phyloP scores from a whole-genome alignment of 345 rosid genomes.

The Camelina sativa region DNA sequence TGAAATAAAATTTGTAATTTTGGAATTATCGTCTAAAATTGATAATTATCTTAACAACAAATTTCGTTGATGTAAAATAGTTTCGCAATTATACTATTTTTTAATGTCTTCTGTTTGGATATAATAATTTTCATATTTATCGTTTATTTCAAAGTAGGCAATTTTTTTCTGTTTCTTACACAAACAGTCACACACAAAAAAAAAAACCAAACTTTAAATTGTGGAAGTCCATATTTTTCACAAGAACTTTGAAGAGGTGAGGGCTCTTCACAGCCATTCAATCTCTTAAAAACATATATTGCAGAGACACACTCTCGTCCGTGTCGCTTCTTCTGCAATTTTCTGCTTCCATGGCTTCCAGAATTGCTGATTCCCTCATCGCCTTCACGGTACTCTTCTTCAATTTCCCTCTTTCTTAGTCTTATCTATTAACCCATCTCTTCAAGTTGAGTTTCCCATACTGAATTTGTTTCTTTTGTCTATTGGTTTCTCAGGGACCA shows the following conservation, averaged over 20 bases:
- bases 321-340: slow-evolving; percentile 36
- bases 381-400: slow-evolving; percentile 55
- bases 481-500: slow-evolving; percentile 58
- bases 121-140: no score
- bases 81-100: background rate
- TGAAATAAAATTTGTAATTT: background rate
- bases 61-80: background rate
- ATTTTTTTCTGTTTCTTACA: background rate
- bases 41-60: background rate
- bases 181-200: background rate
- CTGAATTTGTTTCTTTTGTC: slow-evolving; percentile 29
- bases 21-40: background rate
- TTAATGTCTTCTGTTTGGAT: background rate
- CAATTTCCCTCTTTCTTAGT: background rate
- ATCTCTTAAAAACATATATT: slow-evolving; percentile 15
- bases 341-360: slow-evolving; percentile 67
- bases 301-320: background rate
- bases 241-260: slow-evolving; percentile 33
- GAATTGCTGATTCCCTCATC: slow-evolving; percentile 61
- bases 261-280: slow-evolving; percentile 40
- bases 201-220: slow-evolving; percentile 22
- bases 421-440: slow-evolving; percentile 16
- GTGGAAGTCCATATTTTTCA: slow-evolving; percentile 23
- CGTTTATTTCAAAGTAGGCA: background rate
- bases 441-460: slow-evolving; percentile 22